phyloP scores from a whole-genome alignment of 345 rosid genomes.

The Camelina hispida region DNA sequence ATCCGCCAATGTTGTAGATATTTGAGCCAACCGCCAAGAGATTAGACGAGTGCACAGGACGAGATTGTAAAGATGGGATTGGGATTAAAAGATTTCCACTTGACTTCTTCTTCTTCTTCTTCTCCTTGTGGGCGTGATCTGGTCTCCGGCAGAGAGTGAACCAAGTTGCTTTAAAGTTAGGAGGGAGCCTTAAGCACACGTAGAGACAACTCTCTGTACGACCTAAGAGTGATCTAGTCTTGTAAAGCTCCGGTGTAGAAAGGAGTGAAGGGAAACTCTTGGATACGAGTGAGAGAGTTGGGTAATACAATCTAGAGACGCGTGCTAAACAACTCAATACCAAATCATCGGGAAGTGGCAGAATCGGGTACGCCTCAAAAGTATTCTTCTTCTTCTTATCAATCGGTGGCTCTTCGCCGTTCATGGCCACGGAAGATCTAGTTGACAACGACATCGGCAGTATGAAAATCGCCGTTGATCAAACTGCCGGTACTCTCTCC shows the following conservation, averaged over 20 bases:
- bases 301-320: conserved; percentile 59
- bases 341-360: conserved; percentile 60
- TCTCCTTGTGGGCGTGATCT: background rate
- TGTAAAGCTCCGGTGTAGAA: conserved; percentile 55
- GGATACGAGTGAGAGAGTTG: conserved; percentile 58
- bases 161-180: background rate
- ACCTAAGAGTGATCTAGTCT: conserved; percentile 47
- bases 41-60: conserved; percentile 47
- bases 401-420: background rate
- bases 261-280: conserved; percentile 52
- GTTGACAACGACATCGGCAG: too few relatives aligned
- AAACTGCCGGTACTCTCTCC: too few relatives aligned
- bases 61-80: conserved; percentile 24
- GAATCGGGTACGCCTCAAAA: too few relatives aligned
- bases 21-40: conserved; percentile 51
- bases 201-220: conserved; percentile 57
- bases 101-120: background rate
- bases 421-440: background rate
- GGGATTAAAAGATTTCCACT: background rate
- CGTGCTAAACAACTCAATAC: conserved; percentile 63
- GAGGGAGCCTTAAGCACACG: conserved; percentile 51
- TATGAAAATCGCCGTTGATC: too few relatives aligned
- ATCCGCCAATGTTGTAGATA: conserved; percentile 59
- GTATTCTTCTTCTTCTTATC: background rate
- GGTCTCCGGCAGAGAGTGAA: conserved; percentile 9